Evolutionary conservation across 768 basidiomycete species (phyloP), one percentile per base, ranked within the genome.

Genomic region (Pleurotus citrinopileatus): DNA sequence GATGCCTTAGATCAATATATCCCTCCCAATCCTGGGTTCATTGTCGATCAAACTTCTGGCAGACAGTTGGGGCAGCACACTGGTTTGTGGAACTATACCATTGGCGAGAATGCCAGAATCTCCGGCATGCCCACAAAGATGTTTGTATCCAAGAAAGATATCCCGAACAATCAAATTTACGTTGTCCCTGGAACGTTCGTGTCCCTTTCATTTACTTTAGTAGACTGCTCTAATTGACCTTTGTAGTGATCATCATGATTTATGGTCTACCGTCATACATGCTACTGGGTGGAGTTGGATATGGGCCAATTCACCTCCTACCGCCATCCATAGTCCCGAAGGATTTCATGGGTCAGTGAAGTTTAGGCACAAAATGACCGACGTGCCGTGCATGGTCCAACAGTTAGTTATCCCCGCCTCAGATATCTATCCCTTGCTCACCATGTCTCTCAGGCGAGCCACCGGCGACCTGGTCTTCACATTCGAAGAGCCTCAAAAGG

Each of bases 31-130:
- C 85, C 83, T 2, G 94, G 94, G 0, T 76, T 78, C 2, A 84
- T 97, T 9, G 66, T 90, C 40, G 75, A 86, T 52, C 63, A 81
- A 26, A 67, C 70, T 0, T 79, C 79, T 1, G 87, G 86, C 4
- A 71, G 77, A 32, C 65, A 70, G 3, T 44, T 90, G 1, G 87
- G 80, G 1, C 48, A 67, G 37, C 95, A 98, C 62, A 55, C 73
- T 1, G 95, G 95, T 0, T 68, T 94, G 0, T 95, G 91, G 90
- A 78, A 76, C 19, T 94, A 83, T 62, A 96, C 94, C 1, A 75
- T 97, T 42, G 95, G 95, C 2, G 87, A 98, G 66, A 79, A 83
- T 26, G 85, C 88, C 0, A 80, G 80, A 42, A 65, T 96, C 19
- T 64, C 70, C 1, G 91, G 93, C 1, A 72, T 84, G 71, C 66